A percentile compares a stretch with the other conserved stretches of the same genome.
These are phyloP conservation scores for Dryas integrifolia DNA, from an alignment of 331 rosid species.

Conservation along the genomic window DNA sequence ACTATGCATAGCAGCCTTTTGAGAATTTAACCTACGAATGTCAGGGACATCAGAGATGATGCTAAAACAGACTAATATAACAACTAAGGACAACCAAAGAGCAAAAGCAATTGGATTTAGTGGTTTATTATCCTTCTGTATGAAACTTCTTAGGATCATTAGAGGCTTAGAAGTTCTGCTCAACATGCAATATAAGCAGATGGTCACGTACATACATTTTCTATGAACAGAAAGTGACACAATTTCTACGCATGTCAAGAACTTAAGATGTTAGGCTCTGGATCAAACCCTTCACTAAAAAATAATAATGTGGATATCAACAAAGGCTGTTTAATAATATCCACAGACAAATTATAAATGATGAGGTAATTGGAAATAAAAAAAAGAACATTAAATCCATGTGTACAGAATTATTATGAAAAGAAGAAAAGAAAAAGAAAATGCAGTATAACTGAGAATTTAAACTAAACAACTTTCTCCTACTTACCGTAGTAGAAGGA, in stretches of 20 bases:
- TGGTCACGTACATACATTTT: not conserved
- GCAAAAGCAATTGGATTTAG: conserved; percentile 1
- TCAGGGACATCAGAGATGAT: conserved; percentile 25
- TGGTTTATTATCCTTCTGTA: not conserved
- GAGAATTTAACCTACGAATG: conserved; percentile 69
- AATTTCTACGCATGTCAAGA: not conserved
- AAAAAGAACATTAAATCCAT: no score
- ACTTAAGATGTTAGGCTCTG: not conserved
- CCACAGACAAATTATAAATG: not conserved
- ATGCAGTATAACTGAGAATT: conserved; percentile 12
- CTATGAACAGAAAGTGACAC: not conserved
- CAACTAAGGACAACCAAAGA: not conserved
- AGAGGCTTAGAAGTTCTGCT: not conserved
- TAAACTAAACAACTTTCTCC: not conserved
- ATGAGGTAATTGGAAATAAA: no score
- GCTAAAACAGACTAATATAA: conserved; percentile 11
- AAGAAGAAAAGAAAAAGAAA: not conserved
- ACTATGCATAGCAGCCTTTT: conserved; percentile 82
- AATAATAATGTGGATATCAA: not conserved
- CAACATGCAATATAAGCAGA: conserved; percentile 4
- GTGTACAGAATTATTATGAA: not conserved
- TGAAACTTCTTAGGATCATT: not conserved
- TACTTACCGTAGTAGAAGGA: conserved; percentile 67
- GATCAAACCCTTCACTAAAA: not conserved
- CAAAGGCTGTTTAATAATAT: not conserved